A percentile compares a stretch with the other conserved stretches of the same genome.
Evolutionary conservation across 2,329 filamentous ascomycete species (phyloP).

Genomic region (Blastomyces emzantsi): DNA sequence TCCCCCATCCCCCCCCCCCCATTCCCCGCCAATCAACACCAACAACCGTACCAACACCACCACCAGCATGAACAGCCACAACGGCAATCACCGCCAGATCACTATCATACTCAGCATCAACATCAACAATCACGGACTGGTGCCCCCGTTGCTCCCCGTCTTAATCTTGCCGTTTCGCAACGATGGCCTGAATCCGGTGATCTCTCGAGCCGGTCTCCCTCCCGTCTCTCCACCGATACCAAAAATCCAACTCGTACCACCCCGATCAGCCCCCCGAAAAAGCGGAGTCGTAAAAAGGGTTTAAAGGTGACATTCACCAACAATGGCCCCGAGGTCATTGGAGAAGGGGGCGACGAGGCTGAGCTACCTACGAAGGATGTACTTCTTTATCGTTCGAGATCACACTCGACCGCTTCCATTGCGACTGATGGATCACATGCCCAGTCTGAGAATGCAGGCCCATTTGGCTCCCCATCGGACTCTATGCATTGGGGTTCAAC

Average conservation of each 20-base stretch:
- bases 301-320: slow-evolving; percentile 67
- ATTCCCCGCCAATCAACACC: slow-evolving; percentile 10
- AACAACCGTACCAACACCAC: slow-evolving; percentile 10
- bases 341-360: slow-evolving; percentile 83
- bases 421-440: slow-evolving; percentile 8
- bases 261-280: slow-evolving; percentile 23
- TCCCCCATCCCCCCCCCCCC: slow-evolving; percentile 6
- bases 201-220: slow-evolving; percentile 15
- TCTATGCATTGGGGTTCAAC: neutral
- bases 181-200: slow-evolving; percentile 28
- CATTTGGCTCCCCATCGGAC: neutral
- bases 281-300: slow-evolving; percentile 50
- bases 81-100: slow-evolving; percentile 7
- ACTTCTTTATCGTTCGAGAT: slow-evolving; percentile 14
- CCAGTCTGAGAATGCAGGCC: slow-evolving; percentile 4
- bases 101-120: neutral
- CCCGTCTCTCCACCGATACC: slow-evolving; percentile 15
- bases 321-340: slow-evolving; percentile 69
- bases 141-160: slow-evolving; percentile 20
- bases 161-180: slow-evolving; percentile 28
- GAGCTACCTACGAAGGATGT: slow-evolving; percentile 64
- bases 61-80: slow-evolving; percentile 14
- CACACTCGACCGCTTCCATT: slow-evolving; percentile 14
- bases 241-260: slow-evolving; percentile 14
- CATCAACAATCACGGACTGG: slow-evolving; percentile 18